Base-by-base conservation (phyloP, 495 filamentous ascomycete species). In the Collariella sp. region DNA sequence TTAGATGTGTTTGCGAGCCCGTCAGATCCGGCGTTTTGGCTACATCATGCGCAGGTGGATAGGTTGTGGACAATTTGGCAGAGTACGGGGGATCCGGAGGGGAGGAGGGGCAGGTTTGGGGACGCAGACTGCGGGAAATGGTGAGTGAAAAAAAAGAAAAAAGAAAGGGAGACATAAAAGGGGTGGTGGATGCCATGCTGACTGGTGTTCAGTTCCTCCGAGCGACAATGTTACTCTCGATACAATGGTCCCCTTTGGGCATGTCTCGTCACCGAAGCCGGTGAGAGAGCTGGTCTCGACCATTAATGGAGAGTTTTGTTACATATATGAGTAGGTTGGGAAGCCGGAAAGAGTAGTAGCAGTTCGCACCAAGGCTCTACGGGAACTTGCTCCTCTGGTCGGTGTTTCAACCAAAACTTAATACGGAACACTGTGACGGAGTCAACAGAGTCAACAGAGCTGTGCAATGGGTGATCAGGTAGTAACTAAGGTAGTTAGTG, bases 1-100 rank as follows among this genome's bases (percentile, higher is more conserved):
- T 54, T 61, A 29, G 83, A 84, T 64, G 65, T 78, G 18, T 85
- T 72, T 62, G 70, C 68, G 12, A 79, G 74, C 24, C 78, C 82
- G 2, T 75, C 76, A 15, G 83, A 86, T 50, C 82, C 83, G n/a
- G 71, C 72, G 0, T 87, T 87, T 65, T 87, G 42, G 69, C 69
- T 81, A 20, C 82, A 86, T 60, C 84, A 87, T 63, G 75, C 73
- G 18, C 77, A 80, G 13, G 72, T 88, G 41, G 84, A 87, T 61
- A 79, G 81, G 18, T 18, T 80, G 6, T 87, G 76, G 75, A 78
- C 79, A 66, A 81, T 83, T 24, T 87, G 84, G 84, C 82, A 87
- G 67, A 77, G 73, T 22, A 61, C 75, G 59, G 26, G 4, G 4
- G 55, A 66, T 33, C 31, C 55, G 9, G 23, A 43, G 31, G 18